Evolutionary conservation across 345 rosid species (phyloP), one percentile per base, ranked within the genome.

Genomic region (Sisymbrium irio): DNA sequence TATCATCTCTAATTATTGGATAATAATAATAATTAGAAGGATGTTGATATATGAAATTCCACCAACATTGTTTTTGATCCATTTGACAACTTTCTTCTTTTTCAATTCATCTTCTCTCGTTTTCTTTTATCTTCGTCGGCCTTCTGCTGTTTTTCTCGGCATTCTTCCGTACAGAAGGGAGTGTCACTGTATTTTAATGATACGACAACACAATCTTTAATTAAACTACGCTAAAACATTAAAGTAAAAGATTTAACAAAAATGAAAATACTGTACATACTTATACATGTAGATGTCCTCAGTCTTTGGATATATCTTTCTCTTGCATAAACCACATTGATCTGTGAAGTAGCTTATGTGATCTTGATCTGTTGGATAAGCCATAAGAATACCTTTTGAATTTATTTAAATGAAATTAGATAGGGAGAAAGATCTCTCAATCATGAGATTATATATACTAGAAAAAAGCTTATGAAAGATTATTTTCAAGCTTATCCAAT

Each of bases 231-330:
- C 13, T 44, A 37, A 28, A 28, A 46, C 30, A 36, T 0, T 46
- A 27, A 25, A 17, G 8, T 11, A 27, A 45, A 73, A 37, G n/a
- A 40, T 13, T 5, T 8, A n/a, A 35, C 3, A 17, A 28, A 30
- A 40, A 32, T 11, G 17, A 54, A 39, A 15, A 17, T n/a, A n/a
- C n/a, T n/a, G 37, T 18, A 66, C 78, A 1, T 18, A 74, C 78
- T 74, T 74, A 20, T 66, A 74, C 72, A 74, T 74, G 72, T 27
- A 74, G 60, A 72, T 40, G 18, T 53, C 69, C 30, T 62, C 63
- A 41, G 9, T 3, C 28, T 53, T 62, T 53, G 55, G 63, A 42
- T 20, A 6, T 13, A 72, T 13, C 5, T 19, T 53, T 7, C 20
- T 53, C 45, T 62, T 53, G 76, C 76, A 72, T 7, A 41, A 63